Evolutionary conservation across 306 rosid genomes (phyloP), one percentile per base, ranked within the genome.

Genomic region (Carpinus fangiana): DNA sequence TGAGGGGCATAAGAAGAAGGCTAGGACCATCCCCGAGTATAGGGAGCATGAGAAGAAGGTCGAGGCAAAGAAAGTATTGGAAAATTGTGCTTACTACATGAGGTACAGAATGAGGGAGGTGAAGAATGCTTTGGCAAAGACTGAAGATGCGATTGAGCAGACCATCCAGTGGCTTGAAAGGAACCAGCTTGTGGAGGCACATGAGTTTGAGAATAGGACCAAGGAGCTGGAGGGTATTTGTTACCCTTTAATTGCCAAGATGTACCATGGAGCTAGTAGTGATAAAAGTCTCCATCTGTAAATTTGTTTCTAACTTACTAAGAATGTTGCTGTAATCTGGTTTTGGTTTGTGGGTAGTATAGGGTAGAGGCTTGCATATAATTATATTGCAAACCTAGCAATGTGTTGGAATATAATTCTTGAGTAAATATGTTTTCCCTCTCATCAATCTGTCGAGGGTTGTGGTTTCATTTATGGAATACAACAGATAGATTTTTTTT

Each of bases 31-130:
- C 26, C 26, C 34, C 2, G 34, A 31, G 4, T 5, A 34, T 34
- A 14, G 41, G 16, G 51, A 38, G 51, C 73, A 64, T 10, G 12
- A 60, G 56, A 60, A 75, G 46, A 75, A 23, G 21, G 60, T 48
- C 8, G 61, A 48, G 72, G 79, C 79, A 14, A 75, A 75, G 48
- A 64, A 61, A 8, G 76, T 51, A 0, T 6, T 69, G 51, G 54
- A 69, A 12, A 69, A 41, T 46, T 69, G 34, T 69, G 78, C 57
- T 18, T 46, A 75, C 60, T 46, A 75, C 43, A 62, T 75, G 79
- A 75, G 79, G 60, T 26, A 75, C 52, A 75, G 38, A 5, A 38
- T 74, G 18, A 60, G 5, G 2, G 70, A 23, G 12, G 70, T 57
- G 20, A 74, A 74, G 46, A 75, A 46, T 2, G 50, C 48, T 50